Base-by-base conservation (phyloP, 192 early-diverging fungal species). In the Coemansia sp. region DNA sequence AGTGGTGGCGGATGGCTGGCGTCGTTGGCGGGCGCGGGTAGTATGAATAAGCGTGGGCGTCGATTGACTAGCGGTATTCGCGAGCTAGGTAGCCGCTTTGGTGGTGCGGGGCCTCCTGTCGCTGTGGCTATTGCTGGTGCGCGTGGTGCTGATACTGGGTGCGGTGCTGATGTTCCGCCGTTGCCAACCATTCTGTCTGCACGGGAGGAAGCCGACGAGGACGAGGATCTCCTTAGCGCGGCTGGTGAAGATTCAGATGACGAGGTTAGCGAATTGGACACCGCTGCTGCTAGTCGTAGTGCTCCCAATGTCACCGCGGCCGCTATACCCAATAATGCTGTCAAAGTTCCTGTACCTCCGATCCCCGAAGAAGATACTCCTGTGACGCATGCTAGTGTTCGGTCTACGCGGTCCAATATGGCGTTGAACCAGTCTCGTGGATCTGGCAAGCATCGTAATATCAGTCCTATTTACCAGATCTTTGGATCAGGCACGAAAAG, bases 111-210 rank as follows among this genome's bases (percentile, higher is more conserved):
- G 43, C 61, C 61, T n/a, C 54, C 63, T n/a, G 63, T 42, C 2
- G 24, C 54, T 7, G 66, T 60, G 33, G 57, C 44, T 13, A n/a
- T 36, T 34, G 59, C 41, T 22, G 68, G 60, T 5, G 33, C 60
- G 33, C 64, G 71, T 59, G 22, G 60, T 15, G 20, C 68, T 54
- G 63, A 41, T 6, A 44, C 63, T 29, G 63, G 41, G 22, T 44
- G 63, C 10, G 43, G 63, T 2, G 63, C 63, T 3, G 63, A 65
- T 5, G 20, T 65, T 36, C 41, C 63, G 15, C 63, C 42, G 63
- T 49, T 80, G 67, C 79, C 79, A 8, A 75, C 74, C 5, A 76
- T 80, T 38, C 22, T 73, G 54, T 80, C 74, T 13, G 77, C 77
- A 15, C 65, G 73, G 18, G 77, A 79, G 29, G 72, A 74, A 13